Conservation (phyloP, 75 land plant species). For the Sequoiadendron giganteum region DNA sequence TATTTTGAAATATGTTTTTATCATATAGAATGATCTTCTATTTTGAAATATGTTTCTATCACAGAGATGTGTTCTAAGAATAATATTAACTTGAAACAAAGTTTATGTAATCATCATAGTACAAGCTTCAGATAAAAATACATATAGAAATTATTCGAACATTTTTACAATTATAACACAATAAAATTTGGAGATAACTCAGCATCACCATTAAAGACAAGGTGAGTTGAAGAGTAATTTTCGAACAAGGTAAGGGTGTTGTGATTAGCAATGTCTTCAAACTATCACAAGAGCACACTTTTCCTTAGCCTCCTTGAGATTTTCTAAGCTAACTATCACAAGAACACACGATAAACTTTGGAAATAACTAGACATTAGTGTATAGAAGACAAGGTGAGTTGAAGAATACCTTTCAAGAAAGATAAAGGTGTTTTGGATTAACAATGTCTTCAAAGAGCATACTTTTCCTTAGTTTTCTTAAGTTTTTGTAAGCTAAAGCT, state of each 20-base stretch:
- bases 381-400: slow-evolving; percentile 90
- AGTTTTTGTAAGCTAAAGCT: not conserved
- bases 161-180: not conserved
- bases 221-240: slow-evolving; percentile 75
- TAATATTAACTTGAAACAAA: too few species aligned
- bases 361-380: too few species aligned
- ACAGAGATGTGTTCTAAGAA: too few species aligned
- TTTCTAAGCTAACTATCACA: not conserved
- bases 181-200: slow-evolving; percentile 44
- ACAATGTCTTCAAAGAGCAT: slow-evolving; percentile 67
- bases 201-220: slow-evolving; percentile 96
- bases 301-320: too few species aligned
- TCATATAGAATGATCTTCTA: too few species aligned
- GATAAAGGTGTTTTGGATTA: slow-evolving; percentile 92
- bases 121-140: too few species aligned
- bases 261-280: slow-evolving; percentile 96
- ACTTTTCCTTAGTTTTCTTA: too few species aligned
- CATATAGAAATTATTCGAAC: too few species aligned
- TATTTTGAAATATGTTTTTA: too few species aligned
- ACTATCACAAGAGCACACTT: slow-evolving; percentile 26
- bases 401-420: slow-evolving; percentile 71
- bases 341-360: too few species aligned
- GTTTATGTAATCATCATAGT: too few species aligned
- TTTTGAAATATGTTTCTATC: too few species aligned
- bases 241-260: slow-evolving; percentile 87